phyloP scores from a whole-genome alignment of 2,329 filamentous ascomycete genomes.

The Hirsutella thompsonii region DNA sequence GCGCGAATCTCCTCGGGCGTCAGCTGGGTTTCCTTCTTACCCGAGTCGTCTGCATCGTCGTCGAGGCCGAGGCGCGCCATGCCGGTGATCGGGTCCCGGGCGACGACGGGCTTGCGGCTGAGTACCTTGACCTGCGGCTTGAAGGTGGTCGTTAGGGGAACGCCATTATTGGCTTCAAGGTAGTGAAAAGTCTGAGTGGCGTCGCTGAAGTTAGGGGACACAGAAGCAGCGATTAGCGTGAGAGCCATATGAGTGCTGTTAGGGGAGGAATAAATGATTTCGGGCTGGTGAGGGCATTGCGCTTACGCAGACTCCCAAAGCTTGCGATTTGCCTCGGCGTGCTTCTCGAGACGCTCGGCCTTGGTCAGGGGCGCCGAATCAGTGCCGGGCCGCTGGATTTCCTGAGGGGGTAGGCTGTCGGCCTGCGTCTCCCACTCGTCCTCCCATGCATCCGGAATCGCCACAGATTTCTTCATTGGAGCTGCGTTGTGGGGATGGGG shows the following conservation, averaged over 20 bases:
- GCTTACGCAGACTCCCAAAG: constrained; percentile 81
- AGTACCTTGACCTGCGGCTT: constrained; percentile 76
- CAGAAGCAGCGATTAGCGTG: neutral
- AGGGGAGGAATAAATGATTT: neutral
- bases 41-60: constrained; percentile 43
- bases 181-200: constrained; percentile 63
- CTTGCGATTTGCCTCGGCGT: constrained; percentile 71
- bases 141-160: constrained; percentile 54
- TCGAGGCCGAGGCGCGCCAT: constrained; percentile 30
- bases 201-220: constrained; percentile 42
- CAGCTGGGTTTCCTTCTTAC: constrained; percentile 47
- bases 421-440: constrained; percentile 79
- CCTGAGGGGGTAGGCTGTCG: constrained; percentile 37
- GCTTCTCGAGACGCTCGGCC: constrained; percentile 65
- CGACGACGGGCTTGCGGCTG: constrained; percentile 63
- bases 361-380: constrained; percentile 39
- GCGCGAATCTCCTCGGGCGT: constrained; percentile 66
- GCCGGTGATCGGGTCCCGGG: constrained; percentile 41
- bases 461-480: constrained; percentile 31
- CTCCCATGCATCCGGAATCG: constrained; percentile 72
- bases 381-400: neutral
- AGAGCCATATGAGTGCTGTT: no score
- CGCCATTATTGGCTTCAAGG: constrained; percentile 49
- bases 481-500: no score
- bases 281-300: neutral